These are phyloP conservation scores for Heterobasidion occidentale DNA, from an alignment of 1,284 basidiomycete genomes.

Conservation along the genomic window DNA sequence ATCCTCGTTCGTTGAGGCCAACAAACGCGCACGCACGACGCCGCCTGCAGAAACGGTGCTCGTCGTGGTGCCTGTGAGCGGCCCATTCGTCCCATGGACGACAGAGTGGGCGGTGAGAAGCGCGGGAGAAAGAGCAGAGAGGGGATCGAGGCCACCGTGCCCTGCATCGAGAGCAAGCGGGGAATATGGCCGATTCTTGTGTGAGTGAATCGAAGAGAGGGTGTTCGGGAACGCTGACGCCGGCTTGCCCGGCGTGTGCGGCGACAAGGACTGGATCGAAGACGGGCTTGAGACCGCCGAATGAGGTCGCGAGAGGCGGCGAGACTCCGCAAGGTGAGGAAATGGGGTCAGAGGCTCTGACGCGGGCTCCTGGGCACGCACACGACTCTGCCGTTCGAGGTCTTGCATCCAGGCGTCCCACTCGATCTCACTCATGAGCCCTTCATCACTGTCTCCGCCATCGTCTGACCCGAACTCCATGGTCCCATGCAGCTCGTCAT, in stretches of 20 bases:
- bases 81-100: not conserved
- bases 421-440: slow-evolving; percentile 44
- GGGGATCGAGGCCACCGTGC: slow-evolving; percentile 2
- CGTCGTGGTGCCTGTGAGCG: slow-evolving; percentile 8
- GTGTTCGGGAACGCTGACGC: not conserved
- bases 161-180: slow-evolving; percentile 1
- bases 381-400: slow-evolving; percentile 31
- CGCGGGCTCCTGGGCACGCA: not conserved
- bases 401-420: slow-evolving; percentile 54
- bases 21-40: slow-evolving; percentile 11
- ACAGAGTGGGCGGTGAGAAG: slow-evolving; percentile 10
- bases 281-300: not conserved
- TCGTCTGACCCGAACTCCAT: slow-evolving; percentile 4
- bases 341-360: not conserved
- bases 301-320: not conserved
- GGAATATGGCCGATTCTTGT: not conserved
- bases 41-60: slow-evolving; percentile 11
- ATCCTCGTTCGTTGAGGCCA: slow-evolving; percentile 6
- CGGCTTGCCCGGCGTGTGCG: not conserved
- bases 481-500: not conserved
- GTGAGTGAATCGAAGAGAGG: not conserved
- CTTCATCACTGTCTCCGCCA: slow-evolving; percentile 22
- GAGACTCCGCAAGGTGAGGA: not conserved
- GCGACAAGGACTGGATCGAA: not conserved
- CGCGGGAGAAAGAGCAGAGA: slow-evolving; percentile 9